phyloP scores from a whole-genome alignment of 2,329 filamentous ascomycete species.

The Zarea fungicola region DNA sequence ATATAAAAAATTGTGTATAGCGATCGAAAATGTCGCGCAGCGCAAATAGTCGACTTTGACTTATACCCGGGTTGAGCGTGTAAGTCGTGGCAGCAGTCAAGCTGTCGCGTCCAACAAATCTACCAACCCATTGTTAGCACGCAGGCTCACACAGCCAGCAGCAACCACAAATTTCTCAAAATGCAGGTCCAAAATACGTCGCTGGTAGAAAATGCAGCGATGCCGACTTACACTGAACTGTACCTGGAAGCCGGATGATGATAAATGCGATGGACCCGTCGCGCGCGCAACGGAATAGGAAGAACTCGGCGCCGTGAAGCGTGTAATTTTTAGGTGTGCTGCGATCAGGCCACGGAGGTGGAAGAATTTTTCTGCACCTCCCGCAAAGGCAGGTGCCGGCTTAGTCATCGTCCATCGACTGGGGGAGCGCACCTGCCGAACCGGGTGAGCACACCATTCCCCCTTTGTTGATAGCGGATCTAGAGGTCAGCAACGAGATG shows the following conservation, averaged over 20 bases:
- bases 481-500: not conserved
- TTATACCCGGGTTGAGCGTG: constrained; percentile 4
- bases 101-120: constrained; percentile 7
- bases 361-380: constrained; percentile 19
- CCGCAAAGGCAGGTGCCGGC: not conserved
- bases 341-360: constrained; percentile 18
- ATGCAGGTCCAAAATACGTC: not conserved
- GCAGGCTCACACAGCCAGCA: not conserved
- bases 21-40: not conserved
- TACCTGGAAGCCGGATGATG: constrained; percentile 32
- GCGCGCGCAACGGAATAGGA: constrained; percentile 39
- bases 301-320: constrained; percentile 36
- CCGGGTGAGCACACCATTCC: constrained; percentile 3
- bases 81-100: constrained; percentile 5
- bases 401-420: constrained; percentile 8
- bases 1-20: not conserved
- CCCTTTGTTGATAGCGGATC: not conserved
- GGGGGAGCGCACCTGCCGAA: not conserved
- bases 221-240: constrained; percentile 31
- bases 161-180: not conserved
- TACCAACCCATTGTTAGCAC: constrained; percentile 12
- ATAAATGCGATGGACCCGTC: constrained; percentile 39
- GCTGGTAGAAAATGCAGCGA: constrained; percentile 7
- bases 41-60: not conserved
- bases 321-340: constrained; percentile 14